Conservation (phyloP, 2,329 filamentous ascomycete genomes). For the Tolypocladium capitatum region DNA sequence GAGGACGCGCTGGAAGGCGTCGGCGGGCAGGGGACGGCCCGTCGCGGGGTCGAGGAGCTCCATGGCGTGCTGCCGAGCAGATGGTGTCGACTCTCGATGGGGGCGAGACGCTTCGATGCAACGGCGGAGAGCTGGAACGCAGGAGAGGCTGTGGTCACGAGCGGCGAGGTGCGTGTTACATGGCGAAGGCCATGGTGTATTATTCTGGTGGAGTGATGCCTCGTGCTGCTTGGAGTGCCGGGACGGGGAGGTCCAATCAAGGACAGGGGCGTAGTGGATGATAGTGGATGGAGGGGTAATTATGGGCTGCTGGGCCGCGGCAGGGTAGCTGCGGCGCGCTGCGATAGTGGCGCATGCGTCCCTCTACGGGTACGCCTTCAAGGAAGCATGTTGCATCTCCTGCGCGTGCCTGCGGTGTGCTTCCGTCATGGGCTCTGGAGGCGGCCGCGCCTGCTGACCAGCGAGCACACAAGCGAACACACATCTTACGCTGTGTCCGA, state of each 20-base stretch:
- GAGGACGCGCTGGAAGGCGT: conserved; percentile 75
- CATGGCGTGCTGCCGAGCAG: conserved; percentile 27
- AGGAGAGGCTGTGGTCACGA: background rate
- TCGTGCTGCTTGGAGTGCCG: too few relatives aligned
- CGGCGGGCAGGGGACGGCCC: conserved; percentile 50
- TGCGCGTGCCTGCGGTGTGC: too few relatives aligned
- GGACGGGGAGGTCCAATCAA: background rate
- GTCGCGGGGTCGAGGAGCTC: conserved; percentile 59
- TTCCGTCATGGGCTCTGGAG: too few relatives aligned
- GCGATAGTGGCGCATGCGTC: too few relatives aligned
- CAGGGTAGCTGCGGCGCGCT: background rate
- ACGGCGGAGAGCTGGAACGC: background rate
- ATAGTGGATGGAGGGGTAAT: background rate
- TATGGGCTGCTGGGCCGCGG: too few relatives aligned
- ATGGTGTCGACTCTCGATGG: background rate
- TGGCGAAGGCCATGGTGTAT: background rate
- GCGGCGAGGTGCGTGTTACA: background rate
- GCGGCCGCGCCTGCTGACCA: too few relatives aligned
- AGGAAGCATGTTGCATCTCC: too few relatives aligned
- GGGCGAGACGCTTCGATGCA: background rate
- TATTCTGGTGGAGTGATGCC: background rate
- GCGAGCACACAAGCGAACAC: too few relatives aligned
- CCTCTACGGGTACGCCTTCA: too few relatives aligned
- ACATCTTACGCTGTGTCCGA: too few relatives aligned
- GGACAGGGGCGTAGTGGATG: background rate